Evolutionary conservation across 2,329 filamentous ascomycete species (phyloP).

Genomic region (Chrysoporthe puriensis): DNA sequence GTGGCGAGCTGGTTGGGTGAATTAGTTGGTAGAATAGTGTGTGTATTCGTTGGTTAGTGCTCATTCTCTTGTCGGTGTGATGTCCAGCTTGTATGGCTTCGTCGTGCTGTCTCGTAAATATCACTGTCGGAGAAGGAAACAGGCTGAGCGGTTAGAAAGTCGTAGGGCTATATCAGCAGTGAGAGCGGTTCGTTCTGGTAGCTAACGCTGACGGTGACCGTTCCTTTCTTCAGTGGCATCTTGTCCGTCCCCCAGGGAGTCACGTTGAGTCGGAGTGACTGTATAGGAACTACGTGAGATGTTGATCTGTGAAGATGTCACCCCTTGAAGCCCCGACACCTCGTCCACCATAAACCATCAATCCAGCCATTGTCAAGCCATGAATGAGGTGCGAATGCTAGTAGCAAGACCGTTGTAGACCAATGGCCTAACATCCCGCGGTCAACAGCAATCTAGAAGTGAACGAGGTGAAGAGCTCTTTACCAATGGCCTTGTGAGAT

Average conservation of each 20-base stretch:
- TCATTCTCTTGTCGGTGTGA: too few relatives aligned
- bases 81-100: too few relatives aligned
- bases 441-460: not conserved
- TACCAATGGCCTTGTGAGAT: not conserved
- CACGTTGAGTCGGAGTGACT: not conserved
- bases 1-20: not conserved
- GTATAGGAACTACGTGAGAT: not conserved
- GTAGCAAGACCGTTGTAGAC: not conserved
- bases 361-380: not conserved
- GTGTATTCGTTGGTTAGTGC: not conserved
- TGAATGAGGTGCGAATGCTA: not conserved
- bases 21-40: conserved; percentile 1
- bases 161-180: not conserved
- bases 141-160: not conserved
- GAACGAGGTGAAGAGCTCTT: not conserved
- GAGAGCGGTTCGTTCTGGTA: not conserved
- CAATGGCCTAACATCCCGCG: not conserved
- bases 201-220: not conserved
- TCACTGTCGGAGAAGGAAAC: not conserved
- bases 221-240: not conserved
- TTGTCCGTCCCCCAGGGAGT: not conserved
- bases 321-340: not conserved
- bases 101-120: too few relatives aligned
- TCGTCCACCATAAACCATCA: not conserved
- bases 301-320: not conserved